Evolutionary conservation across 176 grass and related monocot species (phyloP), one percentile per base, ranked within the genome.

Genomic region (Oropetium thomaeum): DNA sequence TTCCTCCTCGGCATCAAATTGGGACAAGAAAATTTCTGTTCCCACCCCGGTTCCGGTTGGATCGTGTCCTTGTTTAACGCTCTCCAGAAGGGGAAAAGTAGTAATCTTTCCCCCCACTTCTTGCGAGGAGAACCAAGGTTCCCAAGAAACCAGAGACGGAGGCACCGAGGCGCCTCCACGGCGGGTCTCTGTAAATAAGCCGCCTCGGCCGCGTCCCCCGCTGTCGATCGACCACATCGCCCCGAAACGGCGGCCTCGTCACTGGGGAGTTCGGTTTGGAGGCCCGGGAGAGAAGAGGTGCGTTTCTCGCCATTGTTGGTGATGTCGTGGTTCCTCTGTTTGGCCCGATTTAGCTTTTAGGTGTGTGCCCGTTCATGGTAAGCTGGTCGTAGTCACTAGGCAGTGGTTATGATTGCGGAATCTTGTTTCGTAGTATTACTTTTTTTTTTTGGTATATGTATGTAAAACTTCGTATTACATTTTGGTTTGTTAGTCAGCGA

Each of bases 121-220:
- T 43, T 79, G 4, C 44, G 8, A 49, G 58, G 52, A 33, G 28
- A 67, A 6, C 49, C 28, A 35, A 74, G 79, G 45, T 32, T 67
- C 52, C 77, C 63, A 60, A 67, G 60, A 65, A 71, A 66, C 15
- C 7, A 32, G 54, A 52, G 79, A 78, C 79, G 79, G 79, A 77
- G 59, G 20, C 66, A 77, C 28, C 85, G n/a, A 82, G 60, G 79
- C 74, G 71, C 17, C 29, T n/a, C 20, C 52, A 5, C 30, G 8
- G 58, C 19, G 9, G 42, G 19, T n/a, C 1, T 28, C 53, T 58
- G 66, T 65, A 73, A 67, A 67, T 33, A 77, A 8, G 47, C 32
- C 39, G 4, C 66, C 14, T 65, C 58, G 45, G 30, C 12, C 48
- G 25, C 72, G 29, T 25, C 47, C 38, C 47, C 53, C 29, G 5